These are phyloP conservation scores for Gilbertella persicaria DNA, from an alignment of 371 early-diverging fungal species.

Conservation along the genomic window DNA sequence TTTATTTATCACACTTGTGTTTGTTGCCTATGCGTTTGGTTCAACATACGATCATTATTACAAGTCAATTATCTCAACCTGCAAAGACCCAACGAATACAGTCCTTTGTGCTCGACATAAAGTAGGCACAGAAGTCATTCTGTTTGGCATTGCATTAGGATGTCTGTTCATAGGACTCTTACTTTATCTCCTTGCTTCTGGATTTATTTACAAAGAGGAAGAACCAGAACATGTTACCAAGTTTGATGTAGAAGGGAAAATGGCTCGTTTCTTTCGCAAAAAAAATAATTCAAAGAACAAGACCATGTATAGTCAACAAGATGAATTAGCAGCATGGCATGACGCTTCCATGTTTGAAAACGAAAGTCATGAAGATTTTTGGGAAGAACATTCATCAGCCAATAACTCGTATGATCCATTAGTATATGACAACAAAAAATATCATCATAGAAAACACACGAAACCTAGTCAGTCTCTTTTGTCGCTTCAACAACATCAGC, in stretches of 20 bases:
- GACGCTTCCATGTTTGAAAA: not conserved
- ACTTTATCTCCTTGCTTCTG: conserved; percentile 19
- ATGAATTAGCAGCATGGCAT: conserved; percentile 6
- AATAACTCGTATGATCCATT: not conserved
- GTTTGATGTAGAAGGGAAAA: conserved; percentile 6
- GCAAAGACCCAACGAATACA: conserved; percentile 10
- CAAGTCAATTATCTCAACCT: conserved; percentile 18
- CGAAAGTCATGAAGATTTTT: not conserved
- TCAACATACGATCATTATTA: conserved; percentile 22
- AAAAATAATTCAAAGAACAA: not conserved
- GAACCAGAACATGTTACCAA: conserved; percentile 12
- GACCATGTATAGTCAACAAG: conserved; percentile 7
- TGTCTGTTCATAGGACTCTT: conserved; percentile 18
- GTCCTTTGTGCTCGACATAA: conserved; percentile 23
- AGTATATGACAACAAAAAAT: too few relatives aligned
- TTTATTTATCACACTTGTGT: conserved; percentile 10
- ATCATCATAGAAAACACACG: too few relatives aligned
- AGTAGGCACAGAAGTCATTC: conserved; percentile 27
- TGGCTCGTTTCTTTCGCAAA: too few relatives aligned
- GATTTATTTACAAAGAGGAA: conserved; percentile 2
- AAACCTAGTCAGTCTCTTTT: too few relatives aligned
- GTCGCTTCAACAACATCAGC: conserved; percentile 16
- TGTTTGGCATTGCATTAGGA: conserved; percentile 26
- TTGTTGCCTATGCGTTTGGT: conserved; percentile 22
- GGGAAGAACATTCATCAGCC: not conserved